Conservation (phyloP, 192 early-diverging fungal genomes). For the Chytriomyces hyalinus region DNA sequence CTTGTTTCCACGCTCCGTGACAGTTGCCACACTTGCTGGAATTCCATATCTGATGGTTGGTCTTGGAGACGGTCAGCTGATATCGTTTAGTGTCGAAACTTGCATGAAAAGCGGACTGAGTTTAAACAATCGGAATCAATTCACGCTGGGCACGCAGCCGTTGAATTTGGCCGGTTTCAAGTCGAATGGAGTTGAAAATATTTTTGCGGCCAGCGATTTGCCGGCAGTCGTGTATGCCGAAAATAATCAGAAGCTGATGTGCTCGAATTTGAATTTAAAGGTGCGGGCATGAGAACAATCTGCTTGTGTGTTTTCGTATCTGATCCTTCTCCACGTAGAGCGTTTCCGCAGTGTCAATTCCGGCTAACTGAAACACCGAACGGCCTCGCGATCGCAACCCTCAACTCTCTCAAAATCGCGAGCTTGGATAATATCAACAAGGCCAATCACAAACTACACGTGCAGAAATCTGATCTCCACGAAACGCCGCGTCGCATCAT, state of each 20-base stretch:
- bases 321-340: too few relatives aligned
- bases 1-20: slow-evolving; percentile 71
- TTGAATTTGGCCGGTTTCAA: slow-evolving; percentile 63
- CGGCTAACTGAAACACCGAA: slow-evolving; percentile 1
- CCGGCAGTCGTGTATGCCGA: slow-evolving; percentile 78
- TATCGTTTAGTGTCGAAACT: slow-evolving; percentile 67
- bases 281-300: too few relatives aligned
- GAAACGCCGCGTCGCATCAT: slow-evolving; percentile 76
- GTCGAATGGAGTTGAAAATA: slow-evolving; percentile 45
- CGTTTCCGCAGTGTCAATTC: slow-evolving; percentile 25
- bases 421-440: slow-evolving; percentile 81
- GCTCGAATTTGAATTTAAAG: slow-evolving; percentile 83
- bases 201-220: slow-evolving; percentile 84
- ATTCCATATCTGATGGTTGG: slow-evolving; percentile 77
- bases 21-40: slow-evolving; percentile 62
- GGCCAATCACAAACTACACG: slow-evolving; percentile 90
- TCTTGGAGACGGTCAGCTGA: slow-evolving; percentile 84
- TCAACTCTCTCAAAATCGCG: slow-evolving; percentile 69
- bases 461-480: slow-evolving; percentile 65
- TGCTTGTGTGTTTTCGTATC: too few relatives aligned
- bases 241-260: slow-evolving; percentile 71
- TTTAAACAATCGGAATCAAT: slow-evolving; percentile 54
- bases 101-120: slow-evolving; percentile 32
- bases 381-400: slow-evolving; percentile 69
- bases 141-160: slow-evolving; percentile 81